A percentile compares a stretch with the other conserved stretches of the same genome.
phyloP scores from a whole-genome alignment of 495 filamentous ascomycete genomes.

The Amniculicola lignicola region DNA sequence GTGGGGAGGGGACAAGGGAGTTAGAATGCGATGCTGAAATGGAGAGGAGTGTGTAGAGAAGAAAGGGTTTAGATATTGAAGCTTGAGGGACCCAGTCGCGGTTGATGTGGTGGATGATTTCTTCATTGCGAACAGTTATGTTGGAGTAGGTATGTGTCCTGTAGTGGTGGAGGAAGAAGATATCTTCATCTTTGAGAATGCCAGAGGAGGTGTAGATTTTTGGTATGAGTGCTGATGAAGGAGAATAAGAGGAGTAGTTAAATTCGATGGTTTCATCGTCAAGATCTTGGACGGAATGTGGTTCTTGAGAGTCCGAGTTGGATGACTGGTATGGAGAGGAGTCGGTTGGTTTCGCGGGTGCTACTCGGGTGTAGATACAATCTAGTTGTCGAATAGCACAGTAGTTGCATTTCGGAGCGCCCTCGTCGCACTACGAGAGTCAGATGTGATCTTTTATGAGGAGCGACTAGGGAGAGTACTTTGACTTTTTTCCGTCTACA shows the following conservation, averaged over 20 bases:
- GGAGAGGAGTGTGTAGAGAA: constrained; percentile 13
- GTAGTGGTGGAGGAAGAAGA: constrained; percentile 10
- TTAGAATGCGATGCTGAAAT: constrained; percentile 15
- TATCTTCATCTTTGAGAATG: background rate
- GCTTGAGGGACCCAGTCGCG: constrained; percentile 13
- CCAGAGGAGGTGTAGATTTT: background rate
- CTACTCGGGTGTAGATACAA: constrained; percentile 4
- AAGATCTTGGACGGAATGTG: too few species aligned
- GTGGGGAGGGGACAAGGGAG: background rate
- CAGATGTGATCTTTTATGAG: background rate
- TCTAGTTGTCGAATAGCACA: constrained; percentile 17
- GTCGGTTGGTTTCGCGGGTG: background rate
- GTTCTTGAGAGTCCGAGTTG: background rate
- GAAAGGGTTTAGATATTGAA: constrained; percentile 3
- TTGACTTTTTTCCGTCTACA: constrained; percentile 29
- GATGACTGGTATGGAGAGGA: background rate
- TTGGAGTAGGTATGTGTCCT: constrained; percentile 1
- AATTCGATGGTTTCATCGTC: too few species aligned
- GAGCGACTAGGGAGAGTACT: background rate
- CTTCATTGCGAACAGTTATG: constrained; percentile 9
- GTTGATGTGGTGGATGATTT: constrained; percentile 9
- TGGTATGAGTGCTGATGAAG: constrained; percentile 7
- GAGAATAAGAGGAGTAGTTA: too few species aligned
- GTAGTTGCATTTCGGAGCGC: constrained; percentile 10
- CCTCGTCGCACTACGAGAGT: constrained; percentile 25